Conservation (phyloP, 2,329 filamentous ascomycete genomes). For the Trichoderma sp. region DNA sequence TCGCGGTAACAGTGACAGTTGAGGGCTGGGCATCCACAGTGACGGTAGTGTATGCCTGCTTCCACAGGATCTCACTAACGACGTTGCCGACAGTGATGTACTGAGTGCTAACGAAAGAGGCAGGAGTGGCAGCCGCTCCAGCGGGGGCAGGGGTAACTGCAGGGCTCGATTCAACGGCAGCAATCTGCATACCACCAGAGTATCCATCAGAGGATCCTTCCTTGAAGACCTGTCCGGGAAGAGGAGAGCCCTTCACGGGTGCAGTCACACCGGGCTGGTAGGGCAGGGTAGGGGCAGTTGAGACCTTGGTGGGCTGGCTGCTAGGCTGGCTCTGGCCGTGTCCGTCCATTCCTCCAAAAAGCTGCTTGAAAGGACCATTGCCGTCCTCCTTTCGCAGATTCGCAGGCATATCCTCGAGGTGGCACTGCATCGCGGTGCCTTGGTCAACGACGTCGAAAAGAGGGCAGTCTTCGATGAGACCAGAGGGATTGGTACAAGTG, state of each 20-base stretch:
- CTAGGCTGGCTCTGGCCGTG: constrained; percentile 31
- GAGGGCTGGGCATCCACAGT: constrained; percentile 49
- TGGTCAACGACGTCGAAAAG: constrained; percentile 73
- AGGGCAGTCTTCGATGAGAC: constrained; percentile 72
- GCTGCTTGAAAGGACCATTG: constrained; percentile 54
- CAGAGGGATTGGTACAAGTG: constrained; percentile 72
- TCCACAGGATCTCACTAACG: constrained; percentile 62
- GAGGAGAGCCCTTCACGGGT: constrained; percentile 39
- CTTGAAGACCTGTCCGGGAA: constrained; percentile 52
- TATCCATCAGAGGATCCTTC: constrained; percentile 33
- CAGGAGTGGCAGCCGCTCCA: constrained; percentile 25
- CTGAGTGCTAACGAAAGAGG: constrained; percentile 53
- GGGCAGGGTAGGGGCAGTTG: constrained; percentile 42
- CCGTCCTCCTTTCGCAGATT: constrained; percentile 63
- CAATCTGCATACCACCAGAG: constrained; percentile 13
- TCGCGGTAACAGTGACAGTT: constrained; percentile 45
- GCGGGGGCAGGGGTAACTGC: constrained; percentile 12
- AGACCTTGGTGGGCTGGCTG: constrained; percentile 24
- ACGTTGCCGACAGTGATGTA: constrained; percentile 54
- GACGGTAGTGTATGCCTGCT: constrained; percentile 58
- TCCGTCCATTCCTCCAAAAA: constrained; percentile 66
- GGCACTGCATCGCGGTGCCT: constrained; percentile 61
- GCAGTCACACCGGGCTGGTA: constrained; percentile 45
- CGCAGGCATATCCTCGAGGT: constrained; percentile 59
- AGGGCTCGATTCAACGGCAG: constrained; percentile 18